Percentiles rank a stretch among this genome's conserved stretches.
phyloP scores from a whole-genome alignment of 768 basidiomycete genomes.

The Boletus barrowsii region DNA sequence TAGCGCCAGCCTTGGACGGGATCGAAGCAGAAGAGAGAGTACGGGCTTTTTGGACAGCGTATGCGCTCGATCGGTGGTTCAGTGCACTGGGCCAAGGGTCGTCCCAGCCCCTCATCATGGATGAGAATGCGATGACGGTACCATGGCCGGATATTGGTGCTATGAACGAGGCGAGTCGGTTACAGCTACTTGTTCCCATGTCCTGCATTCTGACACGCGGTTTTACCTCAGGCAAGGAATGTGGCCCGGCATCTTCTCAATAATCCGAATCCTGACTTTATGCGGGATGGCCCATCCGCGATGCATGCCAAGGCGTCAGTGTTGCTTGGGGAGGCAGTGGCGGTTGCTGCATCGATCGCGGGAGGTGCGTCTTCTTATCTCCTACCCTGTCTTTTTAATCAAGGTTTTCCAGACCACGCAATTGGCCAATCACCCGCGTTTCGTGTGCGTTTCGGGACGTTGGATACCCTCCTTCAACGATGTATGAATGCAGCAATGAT shows the following conservation, averaged over 20 bases:
- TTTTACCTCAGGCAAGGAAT: slow-evolving; percentile 8
- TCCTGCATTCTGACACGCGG: not conserved
- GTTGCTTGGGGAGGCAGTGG: slow-evolving; percentile 34
- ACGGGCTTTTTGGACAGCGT: slow-evolving; percentile 39
- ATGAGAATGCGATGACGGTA: slow-evolving; percentile 33
- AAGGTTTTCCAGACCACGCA: slow-evolving; percentile 35
- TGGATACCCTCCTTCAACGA: slow-evolving; percentile 45
- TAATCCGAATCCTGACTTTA: slow-evolving; percentile 10
- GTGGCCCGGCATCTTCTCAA: slow-evolving; percentile 16
- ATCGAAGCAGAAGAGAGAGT: slow-evolving; percentile 38
- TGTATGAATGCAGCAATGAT: slow-evolving; percentile 13
- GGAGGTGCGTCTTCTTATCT: slow-evolving; percentile 22
- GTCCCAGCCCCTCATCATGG: slow-evolving; percentile 19
- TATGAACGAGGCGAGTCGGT: slow-evolving; percentile 10
- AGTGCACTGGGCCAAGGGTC: slow-evolving; percentile 26
- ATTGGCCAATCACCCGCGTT: slow-evolving; percentile 43
- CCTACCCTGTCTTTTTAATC: not conserved
- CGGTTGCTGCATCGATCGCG: slow-evolving; percentile 26
- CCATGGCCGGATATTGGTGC: slow-evolving; percentile 38
- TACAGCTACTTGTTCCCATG: not conserved
- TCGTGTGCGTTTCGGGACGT: slow-evolving; percentile 40
- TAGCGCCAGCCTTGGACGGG: slow-evolving; percentile 32
- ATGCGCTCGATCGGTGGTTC: slow-evolving; percentile 34
- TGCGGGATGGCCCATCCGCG: slow-evolving; percentile 3
- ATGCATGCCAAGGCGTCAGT: slow-evolving; percentile 31